A percentile compares a stretch with the other conserved stretches of the same genome.
phyloP scores from a whole-genome alignment of 78 protist genomes.

The Isochrysis galbana region DNA sequence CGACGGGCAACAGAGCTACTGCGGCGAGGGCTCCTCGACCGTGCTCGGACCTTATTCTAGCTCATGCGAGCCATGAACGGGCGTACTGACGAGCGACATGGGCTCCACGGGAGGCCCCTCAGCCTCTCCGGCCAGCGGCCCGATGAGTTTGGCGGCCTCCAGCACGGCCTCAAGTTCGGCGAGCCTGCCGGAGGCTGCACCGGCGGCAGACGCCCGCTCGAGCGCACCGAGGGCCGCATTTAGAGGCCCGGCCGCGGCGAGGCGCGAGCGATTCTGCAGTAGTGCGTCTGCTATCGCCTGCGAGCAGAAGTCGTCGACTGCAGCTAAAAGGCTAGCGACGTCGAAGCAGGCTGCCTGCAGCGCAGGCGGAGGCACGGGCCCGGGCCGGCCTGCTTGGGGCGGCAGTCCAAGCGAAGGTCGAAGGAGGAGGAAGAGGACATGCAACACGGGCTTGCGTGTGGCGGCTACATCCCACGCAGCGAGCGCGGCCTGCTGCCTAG shows the following conservation, averaged over 20 bases:
- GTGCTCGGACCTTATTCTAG: not conserved
- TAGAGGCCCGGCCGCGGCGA: not conserved
- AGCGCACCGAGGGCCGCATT: not conserved
- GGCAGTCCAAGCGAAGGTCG: not conserved
- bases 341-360: not conserved
- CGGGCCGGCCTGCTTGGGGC: not conserved
- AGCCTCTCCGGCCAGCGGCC: not conserved
- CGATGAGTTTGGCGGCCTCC: not conserved
- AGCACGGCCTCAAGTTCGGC: not conserved
- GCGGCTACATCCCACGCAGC: not conserved
- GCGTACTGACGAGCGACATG: too few relatives aligned
- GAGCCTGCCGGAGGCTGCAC: not conserved
- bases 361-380: not conserved
- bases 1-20: not conserved
- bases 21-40: not conserved
- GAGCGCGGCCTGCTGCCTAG: not conserved
- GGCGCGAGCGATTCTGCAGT: not conserved
- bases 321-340: not conserved
- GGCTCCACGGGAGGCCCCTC: not conserved
- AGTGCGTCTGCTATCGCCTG: not conserved
- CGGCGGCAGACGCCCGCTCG: not conserved
- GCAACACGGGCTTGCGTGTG: not conserved
- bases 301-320: not conserved
- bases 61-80: too few relatives aligned
- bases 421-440: not conserved